Evolutionary conservation across 495 filamentous ascomycete genomes (phyloP).

Genomic region (Lophiotrema nucula): DNA sequence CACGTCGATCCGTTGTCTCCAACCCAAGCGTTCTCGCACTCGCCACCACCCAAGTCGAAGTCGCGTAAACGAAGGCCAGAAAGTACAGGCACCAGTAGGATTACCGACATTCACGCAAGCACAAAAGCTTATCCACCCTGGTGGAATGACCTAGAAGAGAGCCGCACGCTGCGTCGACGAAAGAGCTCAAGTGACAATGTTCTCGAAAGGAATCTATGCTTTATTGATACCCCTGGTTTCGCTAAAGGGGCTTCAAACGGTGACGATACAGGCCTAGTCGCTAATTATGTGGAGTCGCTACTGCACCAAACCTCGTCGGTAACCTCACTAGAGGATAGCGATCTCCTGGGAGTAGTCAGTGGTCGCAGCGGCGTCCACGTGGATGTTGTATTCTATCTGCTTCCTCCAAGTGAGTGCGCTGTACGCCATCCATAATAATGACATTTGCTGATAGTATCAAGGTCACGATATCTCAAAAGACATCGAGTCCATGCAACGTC

Average conservation of each 20-base stretch:
- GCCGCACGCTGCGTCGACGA: constrained; percentile 63
- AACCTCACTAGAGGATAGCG: constrained; percentile 60
- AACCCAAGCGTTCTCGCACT: constrained; percentile 34
- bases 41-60: constrained; percentile 37
- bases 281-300: constrained; percentile 74
- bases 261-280: constrained; percentile 65
- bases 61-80: constrained; percentile 35
- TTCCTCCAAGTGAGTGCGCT: constrained; percentile 58
- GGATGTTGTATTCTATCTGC: constrained; percentile 82
- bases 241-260: constrained; percentile 59
- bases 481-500: constrained; percentile 69
- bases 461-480: constrained; percentile 71
- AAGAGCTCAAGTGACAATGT: constrained; percentile 81
- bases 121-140: constrained; percentile 89
- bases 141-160: constrained; percentile 90
- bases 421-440: neutral
- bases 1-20: constrained; percentile 80
- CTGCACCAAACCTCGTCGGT: constrained; percentile 63
- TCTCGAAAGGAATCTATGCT: constrained; percentile 90
- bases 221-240: constrained; percentile 87
- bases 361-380: constrained; percentile 87
- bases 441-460: neutral
- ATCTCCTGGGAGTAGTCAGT: constrained; percentile 76
- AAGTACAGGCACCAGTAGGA: constrained; percentile 40
- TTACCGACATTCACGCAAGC: constrained; percentile 87